phyloP scores from a whole-genome alignment of 306 rosid genomes.

The Rosa lucieae region DNA sequence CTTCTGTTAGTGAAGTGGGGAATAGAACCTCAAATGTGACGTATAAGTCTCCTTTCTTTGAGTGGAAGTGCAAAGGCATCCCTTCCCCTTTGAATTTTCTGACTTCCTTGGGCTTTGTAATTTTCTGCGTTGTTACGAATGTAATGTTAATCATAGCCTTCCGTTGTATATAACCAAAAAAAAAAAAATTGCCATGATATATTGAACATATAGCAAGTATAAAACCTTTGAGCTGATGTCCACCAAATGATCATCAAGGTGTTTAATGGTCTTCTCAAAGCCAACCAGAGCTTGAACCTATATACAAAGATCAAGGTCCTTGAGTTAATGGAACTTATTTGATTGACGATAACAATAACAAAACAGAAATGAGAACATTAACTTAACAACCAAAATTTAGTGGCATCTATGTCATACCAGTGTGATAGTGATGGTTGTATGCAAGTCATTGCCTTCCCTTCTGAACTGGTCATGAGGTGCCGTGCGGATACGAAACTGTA shows the following conservation, averaged over 20 bases:
- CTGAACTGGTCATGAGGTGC: conserved; percentile 80
- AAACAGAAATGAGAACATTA: not conserved
- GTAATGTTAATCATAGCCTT: conserved; percentile 17
- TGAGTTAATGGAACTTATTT: not conserved
- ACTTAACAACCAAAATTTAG: not conserved
- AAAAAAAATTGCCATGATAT: not conserved
- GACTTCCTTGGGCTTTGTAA: conserved; percentile 89
- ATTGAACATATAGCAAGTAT: not conserved
- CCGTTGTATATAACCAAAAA: not conserved
- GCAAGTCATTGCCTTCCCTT: conserved; percentile 91
- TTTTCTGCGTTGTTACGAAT: conserved; percentile 53
- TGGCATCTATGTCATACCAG: conserved; percentile 46
- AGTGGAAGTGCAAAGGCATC: conserved; percentile 90
- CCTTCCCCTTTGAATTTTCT: conserved; percentile 94
- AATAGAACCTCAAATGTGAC: conserved; percentile 82
- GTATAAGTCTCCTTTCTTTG: conserved; percentile 84
- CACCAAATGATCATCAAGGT: conserved; percentile 86
- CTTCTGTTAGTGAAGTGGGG: conserved; percentile 74
- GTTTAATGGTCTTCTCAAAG: conserved; percentile 81
- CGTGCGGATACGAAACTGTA: conserved; percentile 83
- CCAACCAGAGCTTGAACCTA: conserved; percentile 99
- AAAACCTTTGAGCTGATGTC: conserved; percentile 83
- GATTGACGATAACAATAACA: not conserved
- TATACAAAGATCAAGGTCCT: conserved; percentile 9
- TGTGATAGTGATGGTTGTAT: conserved; percentile 78